Evolutionary conservation across 202 grass and related monocot genomes (phyloP).

Genomic region (Setaria viridis): DNA sequence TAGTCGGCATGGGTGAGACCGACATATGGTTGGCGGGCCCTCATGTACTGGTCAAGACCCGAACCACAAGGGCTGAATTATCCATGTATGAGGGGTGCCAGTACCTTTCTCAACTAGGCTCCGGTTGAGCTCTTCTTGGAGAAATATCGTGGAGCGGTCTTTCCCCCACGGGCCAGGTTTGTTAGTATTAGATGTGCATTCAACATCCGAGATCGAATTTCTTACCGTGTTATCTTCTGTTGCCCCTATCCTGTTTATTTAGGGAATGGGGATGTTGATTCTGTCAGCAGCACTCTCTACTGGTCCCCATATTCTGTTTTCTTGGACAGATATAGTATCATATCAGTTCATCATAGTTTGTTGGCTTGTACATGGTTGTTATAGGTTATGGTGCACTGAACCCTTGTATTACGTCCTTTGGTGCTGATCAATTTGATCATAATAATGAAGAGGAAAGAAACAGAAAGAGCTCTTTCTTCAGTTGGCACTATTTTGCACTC

Average conservation of each 20-base stretch:
- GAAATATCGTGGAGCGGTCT: no score
- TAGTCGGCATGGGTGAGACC: no score
- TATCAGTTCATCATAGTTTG: slow-evolving; percentile 49
- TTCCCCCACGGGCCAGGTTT: no score
- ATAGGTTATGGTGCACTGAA: slow-evolving; percentile 65
- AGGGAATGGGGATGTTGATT: slow-evolving; percentile 64
- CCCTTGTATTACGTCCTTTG: slow-evolving; percentile 68
- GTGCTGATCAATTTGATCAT: slow-evolving; percentile 78
- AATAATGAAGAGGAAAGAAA: slow-evolving; percentile 43
- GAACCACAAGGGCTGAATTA: no score
- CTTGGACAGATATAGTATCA: slow-evolving; percentile 40
- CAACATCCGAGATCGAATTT: neutral
- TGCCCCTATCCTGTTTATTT: neutral
- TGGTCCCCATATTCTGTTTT: slow-evolving; percentile 18
- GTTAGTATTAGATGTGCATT: slow-evolving; percentile 8
- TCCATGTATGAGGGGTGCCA: no score
- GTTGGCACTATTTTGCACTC: slow-evolving; percentile 56
- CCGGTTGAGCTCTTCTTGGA: no score
- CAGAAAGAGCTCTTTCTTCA: slow-evolving; percentile 53
- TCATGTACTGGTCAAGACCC: no score
- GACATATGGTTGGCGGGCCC: no score
- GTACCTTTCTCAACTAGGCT: neutral
- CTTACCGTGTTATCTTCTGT: neutral
- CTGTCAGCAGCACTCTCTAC: slow-evolving; percentile 54
- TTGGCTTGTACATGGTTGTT: slow-evolving; percentile 75